Percentiles rank a stretch among this genome's conserved stretches.
Evolutionary conservation across 495 filamentous ascomycete species (phyloP).

Genomic region (Penicillium crystallinum): DNA sequence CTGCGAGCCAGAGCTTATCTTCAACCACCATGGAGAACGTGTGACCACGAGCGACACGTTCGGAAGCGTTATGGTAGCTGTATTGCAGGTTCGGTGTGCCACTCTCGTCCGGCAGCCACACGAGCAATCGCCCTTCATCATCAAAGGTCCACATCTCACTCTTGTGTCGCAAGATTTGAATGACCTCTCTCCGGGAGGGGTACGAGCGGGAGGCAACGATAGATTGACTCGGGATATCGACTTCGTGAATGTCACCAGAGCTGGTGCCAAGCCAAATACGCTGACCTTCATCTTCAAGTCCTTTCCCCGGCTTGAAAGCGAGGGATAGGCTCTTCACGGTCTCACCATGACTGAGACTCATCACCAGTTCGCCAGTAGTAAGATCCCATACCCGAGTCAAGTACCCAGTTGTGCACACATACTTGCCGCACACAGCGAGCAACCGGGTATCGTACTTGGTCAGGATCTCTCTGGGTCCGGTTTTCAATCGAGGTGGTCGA

Average conservation of each 20-base stretch:
- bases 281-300: constrained; percentile 71
- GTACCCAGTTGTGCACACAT: constrained; percentile 78
- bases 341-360: constrained; percentile 78
- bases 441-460: constrained; percentile 79
- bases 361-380: constrained; percentile 69
- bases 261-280: constrained; percentile 90
- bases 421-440: constrained; percentile 81
- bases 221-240: constrained; percentile 68
- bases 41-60: constrained; percentile 73
- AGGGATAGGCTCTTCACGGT: constrained; percentile 70
- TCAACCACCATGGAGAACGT: constrained; percentile 80
- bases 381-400: constrained; percentile 84
- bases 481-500: constrained; percentile 67
- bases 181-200: constrained; percentile 75
- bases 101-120: constrained; percentile 78
- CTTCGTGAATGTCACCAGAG: constrained; percentile 78
- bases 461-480: constrained; percentile 66
- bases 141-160: constrained; percentile 94
- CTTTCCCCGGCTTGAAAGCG: constrained; percentile 73
- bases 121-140: constrained; percentile 78
- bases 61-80: constrained; percentile 55
- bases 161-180: constrained; percentile 79
- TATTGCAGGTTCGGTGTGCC: constrained; percentile 68
- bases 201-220: constrained; percentile 62
- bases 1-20: constrained; percentile 79